Evolutionary conservation across 306 rosid genomes (phyloP).

Genomic region (Lotus japonicus): DNA sequence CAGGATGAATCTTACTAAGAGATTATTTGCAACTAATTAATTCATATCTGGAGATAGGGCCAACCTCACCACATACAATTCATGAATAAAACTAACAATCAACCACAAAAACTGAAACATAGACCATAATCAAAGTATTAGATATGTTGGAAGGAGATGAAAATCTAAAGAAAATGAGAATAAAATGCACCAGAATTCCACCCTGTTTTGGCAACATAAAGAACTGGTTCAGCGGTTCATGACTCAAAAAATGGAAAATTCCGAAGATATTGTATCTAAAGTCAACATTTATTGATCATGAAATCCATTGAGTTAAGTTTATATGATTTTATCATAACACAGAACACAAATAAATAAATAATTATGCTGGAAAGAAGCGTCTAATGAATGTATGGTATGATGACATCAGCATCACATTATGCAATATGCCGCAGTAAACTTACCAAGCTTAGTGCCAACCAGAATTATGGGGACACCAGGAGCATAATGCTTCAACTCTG

Average conservation of each 20-base stretch:
- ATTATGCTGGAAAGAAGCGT: not conserved
- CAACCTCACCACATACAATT: not conserved
- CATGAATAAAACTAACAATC: constrained; percentile 10
- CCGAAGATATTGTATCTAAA: not conserved
- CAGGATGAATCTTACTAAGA: not conserved
- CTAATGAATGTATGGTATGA: not conserved
- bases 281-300: not conserved
- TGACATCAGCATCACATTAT: constrained; percentile 8
- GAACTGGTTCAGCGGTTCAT: not conserved
- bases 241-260: not conserved
- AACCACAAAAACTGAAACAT: constrained; percentile 3
- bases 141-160: not conserved
- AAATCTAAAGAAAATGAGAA: not conserved
- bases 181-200: not conserved
- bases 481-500: constrained; percentile 99
- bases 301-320: not conserved
- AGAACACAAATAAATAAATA: not conserved
- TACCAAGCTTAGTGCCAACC: constrained; percentile 98
- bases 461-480: constrained; percentile 97
- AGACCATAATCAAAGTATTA: not conserved
- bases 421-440: constrained; percentile 18
- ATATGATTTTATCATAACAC: not conserved
- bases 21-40: constrained; percentile 9
- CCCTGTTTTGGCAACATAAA: not conserved
- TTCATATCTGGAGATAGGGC: not conserved